Evolutionary conservation across 2,329 filamentous ascomycete species (phyloP).

Genomic region (Penicillium sclerotiorum): DNA sequence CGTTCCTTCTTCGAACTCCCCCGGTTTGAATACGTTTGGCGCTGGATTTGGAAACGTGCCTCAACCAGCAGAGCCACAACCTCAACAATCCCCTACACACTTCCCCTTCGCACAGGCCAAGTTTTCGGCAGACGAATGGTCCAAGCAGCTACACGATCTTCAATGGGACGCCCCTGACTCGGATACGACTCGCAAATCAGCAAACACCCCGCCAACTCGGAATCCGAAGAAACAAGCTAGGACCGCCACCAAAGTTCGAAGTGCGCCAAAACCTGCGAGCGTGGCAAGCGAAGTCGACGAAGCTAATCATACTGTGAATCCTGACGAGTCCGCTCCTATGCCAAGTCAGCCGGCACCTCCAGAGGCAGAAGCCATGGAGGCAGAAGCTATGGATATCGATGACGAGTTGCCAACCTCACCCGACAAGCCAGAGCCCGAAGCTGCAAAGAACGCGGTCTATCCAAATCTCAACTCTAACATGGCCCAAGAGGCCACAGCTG

Average conservation of each 20-base stretch:
- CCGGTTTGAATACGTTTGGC: slow-evolving; percentile 23
- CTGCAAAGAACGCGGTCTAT: slow-evolving; percentile 17
- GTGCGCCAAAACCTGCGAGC: slow-evolving; percentile 36
- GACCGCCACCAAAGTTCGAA: slow-evolving; percentile 30
- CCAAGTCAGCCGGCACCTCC: slow-evolving; percentile 19
- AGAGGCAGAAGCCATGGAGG: slow-evolving; percentile 49
- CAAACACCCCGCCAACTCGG: slow-evolving; percentile 30
- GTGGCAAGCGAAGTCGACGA: slow-evolving; percentile 46
- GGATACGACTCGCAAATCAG: slow-evolving; percentile 29
- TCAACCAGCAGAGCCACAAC: slow-evolving; percentile 4
- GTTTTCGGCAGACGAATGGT: slow-evolving; percentile 45
- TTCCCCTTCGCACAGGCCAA: slow-evolving; percentile 40
- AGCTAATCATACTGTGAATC: slow-evolving; percentile 33
- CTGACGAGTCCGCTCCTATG: slow-evolving; percentile 16
- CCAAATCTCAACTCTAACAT: slow-evolving; percentile 20
- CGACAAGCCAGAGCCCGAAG: slow-evolving; percentile 1
- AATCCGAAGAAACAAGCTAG: slow-evolving; percentile 39
- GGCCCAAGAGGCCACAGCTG: slow-evolving; percentile 14
- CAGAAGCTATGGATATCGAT: slow-evolving; percentile 53
- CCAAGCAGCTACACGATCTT: slow-evolving; percentile 38
- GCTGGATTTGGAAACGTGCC: slow-evolving; percentile 14
- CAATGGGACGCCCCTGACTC: slow-evolving; percentile 36
- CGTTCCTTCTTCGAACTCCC: slow-evolving; percentile 18
- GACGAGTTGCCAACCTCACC: slow-evolving; percentile 30
- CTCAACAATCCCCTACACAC: slow-evolving; percentile 30